Evolutionary conservation across 768 basidiomycete species (phyloP), one percentile per base, ranked within the genome.

Genomic region (Phaeotremella fagi): DNA sequence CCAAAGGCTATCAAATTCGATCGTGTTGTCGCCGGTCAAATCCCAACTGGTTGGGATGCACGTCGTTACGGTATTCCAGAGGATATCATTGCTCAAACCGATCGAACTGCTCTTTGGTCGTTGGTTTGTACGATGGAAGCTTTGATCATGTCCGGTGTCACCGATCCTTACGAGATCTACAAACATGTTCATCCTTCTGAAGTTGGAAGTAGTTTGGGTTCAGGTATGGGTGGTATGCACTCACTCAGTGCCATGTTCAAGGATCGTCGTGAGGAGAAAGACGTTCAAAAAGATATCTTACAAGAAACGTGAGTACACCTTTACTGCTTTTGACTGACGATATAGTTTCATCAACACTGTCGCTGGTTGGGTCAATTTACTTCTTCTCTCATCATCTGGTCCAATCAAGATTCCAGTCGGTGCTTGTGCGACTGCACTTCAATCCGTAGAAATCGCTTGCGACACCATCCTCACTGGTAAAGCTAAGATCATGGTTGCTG

Each of bases 361-460:
- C 37, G 92, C 94, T 53, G 94, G 94, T 42, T 99, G 95, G 95
- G 81, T 98, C 68, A 98, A 99, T 75, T 75, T 99, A 26, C 79
- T 99, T 15, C 80, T 99, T 2, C 77, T 99, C 75, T 99, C 95
- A 0, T 94, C 95, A 1, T 89, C 88, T 64, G 95, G 95, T 41
- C 95, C 95, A 2, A 87, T 99, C 75, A 99, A 99, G 79, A 95
- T 98, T 66, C 95, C 95, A 48, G 95, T 99, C 55, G 95, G 95
- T 54, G 95, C 95, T 55, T 99, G 89, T 66, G 95, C 95, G 23
- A 99, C 95, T 14, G 95, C 94, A 24, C 80, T 99, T 25, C 95
- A 99, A 76, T 99, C 95, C 4, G 77, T 99, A 28, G 95, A 99
- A 74, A 98, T 99, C 63, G 95, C 91, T n/a, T 86, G 87, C 61